phyloP scores from a whole-genome alignment of 2,329 filamentous ascomycete species.

The Aspergillus niger region DNA sequence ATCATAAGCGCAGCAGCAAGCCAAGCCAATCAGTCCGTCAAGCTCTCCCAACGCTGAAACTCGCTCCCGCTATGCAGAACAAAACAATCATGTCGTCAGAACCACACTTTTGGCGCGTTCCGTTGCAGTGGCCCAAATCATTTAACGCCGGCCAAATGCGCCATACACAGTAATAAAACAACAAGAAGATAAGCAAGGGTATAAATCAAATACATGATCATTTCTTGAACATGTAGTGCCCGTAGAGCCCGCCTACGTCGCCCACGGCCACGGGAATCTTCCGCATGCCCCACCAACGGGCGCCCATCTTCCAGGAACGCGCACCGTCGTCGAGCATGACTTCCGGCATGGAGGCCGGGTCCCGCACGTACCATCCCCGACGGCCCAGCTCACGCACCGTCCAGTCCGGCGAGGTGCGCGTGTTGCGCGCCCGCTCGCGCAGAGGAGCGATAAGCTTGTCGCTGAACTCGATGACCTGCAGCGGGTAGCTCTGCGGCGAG shows the following conservation, averaged over 20 bases:
- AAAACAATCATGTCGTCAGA: conserved; percentile 12
- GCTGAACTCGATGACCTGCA: conserved; percentile 75
- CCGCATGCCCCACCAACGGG: conserved; percentile 80
- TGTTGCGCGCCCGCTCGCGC: conserved; percentile 63
- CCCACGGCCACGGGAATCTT: conserved; percentile 61
- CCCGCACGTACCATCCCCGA: conserved; percentile 66
- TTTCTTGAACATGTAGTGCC: conserved; percentile 62
- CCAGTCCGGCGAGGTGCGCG: conserved; percentile 64
- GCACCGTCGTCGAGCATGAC: conserved; percentile 56
- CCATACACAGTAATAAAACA: background rate
- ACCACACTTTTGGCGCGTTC: conserved; percentile 10
- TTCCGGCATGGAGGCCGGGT: conserved; percentile 40
- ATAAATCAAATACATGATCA: conserved; percentile 31
- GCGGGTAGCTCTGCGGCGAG: conserved; percentile 61
- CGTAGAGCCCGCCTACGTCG: conserved; percentile 61
- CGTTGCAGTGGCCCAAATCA: conserved; percentile 1
- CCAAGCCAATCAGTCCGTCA: conserved; percentile 8
- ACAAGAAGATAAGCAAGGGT: conserved; percentile 15
- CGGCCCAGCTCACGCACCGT: conserved; percentile 67
- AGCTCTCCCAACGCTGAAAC: conserved; percentile 16
- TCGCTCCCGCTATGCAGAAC: conserved; percentile 25
- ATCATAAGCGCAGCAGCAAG: conserved; percentile 10
- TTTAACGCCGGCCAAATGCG: background rate
- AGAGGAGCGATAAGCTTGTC: conserved; percentile 68
- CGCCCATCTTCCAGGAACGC: conserved; percentile 79